Conservation (phyloP, 177 flowering plant genomes). For the Vitis hybrid region DNA sequence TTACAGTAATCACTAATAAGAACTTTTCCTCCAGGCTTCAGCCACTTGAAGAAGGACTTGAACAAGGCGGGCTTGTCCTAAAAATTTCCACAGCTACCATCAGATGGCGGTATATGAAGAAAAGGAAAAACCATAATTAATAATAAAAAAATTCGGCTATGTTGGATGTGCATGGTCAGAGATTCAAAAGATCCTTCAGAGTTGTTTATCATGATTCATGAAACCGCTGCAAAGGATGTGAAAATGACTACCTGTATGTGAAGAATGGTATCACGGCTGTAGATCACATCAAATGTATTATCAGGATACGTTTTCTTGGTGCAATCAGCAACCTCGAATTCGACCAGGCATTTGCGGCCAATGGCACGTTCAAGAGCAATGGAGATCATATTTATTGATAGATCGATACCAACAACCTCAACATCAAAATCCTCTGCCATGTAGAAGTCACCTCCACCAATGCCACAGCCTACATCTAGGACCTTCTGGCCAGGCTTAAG, state of each 20-base stretch:
- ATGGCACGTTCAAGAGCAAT: constrained; percentile 88
- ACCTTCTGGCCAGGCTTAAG: constrained; percentile 94
- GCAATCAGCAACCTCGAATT: constrained; percentile 95
- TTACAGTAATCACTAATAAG: constrained; percentile 93
- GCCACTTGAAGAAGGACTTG: constrained; percentile 83
- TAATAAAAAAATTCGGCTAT: neutral
- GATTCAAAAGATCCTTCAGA: neutral
- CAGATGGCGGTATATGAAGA: no score
- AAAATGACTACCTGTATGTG: no score
- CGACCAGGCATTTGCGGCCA: constrained; percentile 79
- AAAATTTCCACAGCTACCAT: neutral
- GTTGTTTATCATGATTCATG: neutral
- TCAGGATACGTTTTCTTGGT: constrained; percentile 78
- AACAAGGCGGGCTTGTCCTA: constrained; percentile 97
- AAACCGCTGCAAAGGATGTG: no score
- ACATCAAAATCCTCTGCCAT: constrained; percentile 90
- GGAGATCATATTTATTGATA: constrained; percentile 92
- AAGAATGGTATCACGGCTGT: no score
- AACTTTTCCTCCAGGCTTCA: constrained; percentile 95
- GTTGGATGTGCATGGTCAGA: neutral
- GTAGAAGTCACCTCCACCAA: constrained; percentile 98
- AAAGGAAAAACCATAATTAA: neutral
- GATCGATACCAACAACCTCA: constrained; percentile 91
- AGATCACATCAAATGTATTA: constrained; percentile 57
- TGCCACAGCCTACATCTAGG: constrained; percentile 99